These are phyloP conservation scores for Dendrobium chrysotoxum DNA, from an alignment of 106 monocot genomes.

Conservation along the genomic window DNA sequence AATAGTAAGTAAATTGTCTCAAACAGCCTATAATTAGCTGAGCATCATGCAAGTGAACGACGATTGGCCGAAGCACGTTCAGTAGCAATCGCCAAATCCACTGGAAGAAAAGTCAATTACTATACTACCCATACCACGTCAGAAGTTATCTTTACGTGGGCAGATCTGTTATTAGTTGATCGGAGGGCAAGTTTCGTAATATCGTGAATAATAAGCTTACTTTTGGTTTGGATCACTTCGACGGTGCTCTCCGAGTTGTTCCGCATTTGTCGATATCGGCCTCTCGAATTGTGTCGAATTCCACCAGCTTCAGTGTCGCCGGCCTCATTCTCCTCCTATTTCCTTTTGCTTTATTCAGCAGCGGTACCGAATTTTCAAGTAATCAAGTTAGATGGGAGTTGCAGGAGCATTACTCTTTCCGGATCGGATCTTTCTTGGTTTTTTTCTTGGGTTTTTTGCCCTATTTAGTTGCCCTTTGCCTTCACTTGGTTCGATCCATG, in stretches of 20 bases:
- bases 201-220: background rate
- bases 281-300: too few species aligned
- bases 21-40: too few species aligned
- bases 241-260: background rate
- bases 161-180: too few species aligned
- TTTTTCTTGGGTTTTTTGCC: constrained; percentile 33
- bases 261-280: background rate
- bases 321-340: background rate
- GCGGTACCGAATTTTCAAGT: background rate
- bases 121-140: too few species aligned
- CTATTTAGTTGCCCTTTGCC: constrained; percentile 12
- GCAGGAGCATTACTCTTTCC: constrained; percentile 3
- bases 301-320: too few species aligned
- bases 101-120: too few species aligned
- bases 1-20: too few species aligned
- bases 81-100: too few species aligned
- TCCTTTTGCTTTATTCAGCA: background rate
- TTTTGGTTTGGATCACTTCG: background rate
- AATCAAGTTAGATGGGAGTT: constrained; percentile 1
- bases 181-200: background rate
- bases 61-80: too few species aligned
- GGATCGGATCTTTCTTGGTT: constrained; percentile 17
- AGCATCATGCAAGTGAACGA: too few species aligned
- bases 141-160: too few species aligned
- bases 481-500: constrained; percentile 67